Conservation (phyloP, 305 asterid genomes). For the Solanum hybrid region DNA sequence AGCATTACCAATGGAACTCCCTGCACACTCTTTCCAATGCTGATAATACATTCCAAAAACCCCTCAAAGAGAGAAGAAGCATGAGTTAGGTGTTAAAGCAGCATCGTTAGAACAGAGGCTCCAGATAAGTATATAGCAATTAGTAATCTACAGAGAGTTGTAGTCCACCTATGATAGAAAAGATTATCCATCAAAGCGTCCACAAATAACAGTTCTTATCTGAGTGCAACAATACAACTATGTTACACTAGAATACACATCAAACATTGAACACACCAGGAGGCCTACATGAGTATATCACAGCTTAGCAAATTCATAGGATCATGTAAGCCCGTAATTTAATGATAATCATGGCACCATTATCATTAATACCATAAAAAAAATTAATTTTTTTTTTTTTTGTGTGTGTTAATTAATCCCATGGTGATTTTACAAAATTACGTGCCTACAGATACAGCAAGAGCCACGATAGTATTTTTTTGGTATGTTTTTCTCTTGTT, state of each 20-base stretch:
- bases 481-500: background rate
- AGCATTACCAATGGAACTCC: constrained; percentile 80
- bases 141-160: background rate
- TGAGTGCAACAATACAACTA: background rate
- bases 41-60: constrained; percentile 36
- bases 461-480: background rate
- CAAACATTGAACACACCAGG: background rate
- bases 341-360: background rate
- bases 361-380: background rate
- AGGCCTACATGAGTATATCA: background rate
- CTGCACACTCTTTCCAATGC: constrained; percentile 81
- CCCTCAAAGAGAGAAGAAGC: constrained; percentile 42
- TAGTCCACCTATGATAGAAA: background rate
- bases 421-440: background rate
- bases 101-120: background rate
- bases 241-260: background rate
- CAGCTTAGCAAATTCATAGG: background rate
- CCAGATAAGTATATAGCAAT: background rate
- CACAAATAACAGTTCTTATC: background rate
- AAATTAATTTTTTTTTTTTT: no score
- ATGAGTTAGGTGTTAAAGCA: constrained; percentile 23
- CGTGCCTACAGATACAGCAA: background rate
- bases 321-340: background rate
- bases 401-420: background rate
- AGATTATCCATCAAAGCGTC: background rate